Evolutionary conservation across 805 yeast species (phyloP).

Genomic region (Ogataea nakhonphanomensis): DNA sequence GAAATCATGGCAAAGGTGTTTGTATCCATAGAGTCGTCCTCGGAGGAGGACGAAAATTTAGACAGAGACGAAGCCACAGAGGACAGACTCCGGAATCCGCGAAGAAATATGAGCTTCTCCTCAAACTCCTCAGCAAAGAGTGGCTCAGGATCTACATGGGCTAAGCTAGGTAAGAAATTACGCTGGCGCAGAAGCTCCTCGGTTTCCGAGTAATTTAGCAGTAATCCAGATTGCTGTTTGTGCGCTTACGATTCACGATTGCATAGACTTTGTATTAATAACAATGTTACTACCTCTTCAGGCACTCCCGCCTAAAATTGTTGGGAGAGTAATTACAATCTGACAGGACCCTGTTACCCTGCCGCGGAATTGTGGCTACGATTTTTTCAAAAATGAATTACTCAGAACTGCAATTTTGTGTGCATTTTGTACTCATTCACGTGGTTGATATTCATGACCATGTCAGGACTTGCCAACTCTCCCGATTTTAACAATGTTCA

Average conservation of each 20-base stretch:
- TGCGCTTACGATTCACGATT: conserved; percentile 4
- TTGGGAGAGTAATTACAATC: not conserved
- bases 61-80: conserved; percentile 2
- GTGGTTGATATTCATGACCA: not conserved
- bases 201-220: conserved; percentile 1
- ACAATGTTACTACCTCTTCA: not conserved
- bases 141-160: conserved; percentile 8
- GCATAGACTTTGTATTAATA: conserved; percentile 3
- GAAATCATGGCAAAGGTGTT: conserved; percentile 13
- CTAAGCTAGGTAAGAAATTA: conserved; percentile 7
- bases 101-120: conserved; percentile 13
- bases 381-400: not conserved
- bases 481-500: conserved; percentile 1
- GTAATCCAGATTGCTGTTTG: not conserved
- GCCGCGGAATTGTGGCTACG: conserved; percentile 1
- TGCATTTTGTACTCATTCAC: conserved; percentile 1
- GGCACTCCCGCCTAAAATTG: not conserved
- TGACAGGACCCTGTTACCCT: conserved; percentile 5
- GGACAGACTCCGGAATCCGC: conserved; percentile 6
- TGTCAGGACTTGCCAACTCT: conserved; percentile 8
- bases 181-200: conserved; percentile 10
- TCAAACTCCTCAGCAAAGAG: conserved; percentile 6
- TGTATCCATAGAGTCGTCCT: conserved; percentile 11
- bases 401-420: no score
- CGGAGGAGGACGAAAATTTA: conserved; percentile 11